Percentiles rank a stretch among this genome's conserved stretches.
Evolutionary conservation across 2,329 filamentous ascomycete species (phyloP).

Genomic region (Neonectria coccinea): DNA sequence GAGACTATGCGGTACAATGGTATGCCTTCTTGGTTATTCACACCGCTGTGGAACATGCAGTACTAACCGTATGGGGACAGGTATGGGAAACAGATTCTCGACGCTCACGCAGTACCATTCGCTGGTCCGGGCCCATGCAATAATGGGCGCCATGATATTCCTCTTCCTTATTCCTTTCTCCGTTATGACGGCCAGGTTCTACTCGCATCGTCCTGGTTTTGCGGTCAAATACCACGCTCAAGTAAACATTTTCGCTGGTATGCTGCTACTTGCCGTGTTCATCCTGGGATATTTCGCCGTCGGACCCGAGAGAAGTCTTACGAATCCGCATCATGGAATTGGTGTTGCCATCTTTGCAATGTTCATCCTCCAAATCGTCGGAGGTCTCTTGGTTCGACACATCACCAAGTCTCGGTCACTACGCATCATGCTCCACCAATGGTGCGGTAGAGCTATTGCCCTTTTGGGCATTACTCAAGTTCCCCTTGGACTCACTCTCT

Average conservation of each 20-base stretch:
- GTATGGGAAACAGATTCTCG: conserved; percentile 85
- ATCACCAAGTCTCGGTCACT: conserved; percentile 63
- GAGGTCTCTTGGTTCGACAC: conserved; percentile 72
- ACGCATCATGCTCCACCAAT: conserved; percentile 81
- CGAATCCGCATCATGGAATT: conserved; percentile 88
- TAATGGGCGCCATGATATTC: conserved; percentile 79
- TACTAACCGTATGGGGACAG: conserved; percentile 55
- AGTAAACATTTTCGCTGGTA: conserved; percentile 75
- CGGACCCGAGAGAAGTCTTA: conserved; percentile 75
- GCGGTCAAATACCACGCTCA: conserved; percentile 79
- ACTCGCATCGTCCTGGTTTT: conserved; percentile 69
- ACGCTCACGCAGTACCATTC: conserved; percentile 76
- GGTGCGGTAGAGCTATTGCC: conserved; percentile 82
- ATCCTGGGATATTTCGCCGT: conserved; percentile 83
- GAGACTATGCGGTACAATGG: conserved; percentile 89
- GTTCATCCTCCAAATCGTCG: conserved; percentile 77
- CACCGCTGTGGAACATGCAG: not conserved
- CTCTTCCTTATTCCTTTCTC: conserved; percentile 78
- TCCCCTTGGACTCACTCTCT: conserved; percentile 88
- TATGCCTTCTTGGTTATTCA: conserved; percentile 52
- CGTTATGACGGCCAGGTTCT: conserved; percentile 80
- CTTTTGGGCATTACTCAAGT: conserved; percentile 89
- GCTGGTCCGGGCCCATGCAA: conserved; percentile 77
- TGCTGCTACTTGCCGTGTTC: conserved; percentile 77
- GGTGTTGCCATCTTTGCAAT: conserved; percentile 82